Conservation (phyloP, 192 early-diverging fungal genomes). For the Coemansia sp. region DNA sequence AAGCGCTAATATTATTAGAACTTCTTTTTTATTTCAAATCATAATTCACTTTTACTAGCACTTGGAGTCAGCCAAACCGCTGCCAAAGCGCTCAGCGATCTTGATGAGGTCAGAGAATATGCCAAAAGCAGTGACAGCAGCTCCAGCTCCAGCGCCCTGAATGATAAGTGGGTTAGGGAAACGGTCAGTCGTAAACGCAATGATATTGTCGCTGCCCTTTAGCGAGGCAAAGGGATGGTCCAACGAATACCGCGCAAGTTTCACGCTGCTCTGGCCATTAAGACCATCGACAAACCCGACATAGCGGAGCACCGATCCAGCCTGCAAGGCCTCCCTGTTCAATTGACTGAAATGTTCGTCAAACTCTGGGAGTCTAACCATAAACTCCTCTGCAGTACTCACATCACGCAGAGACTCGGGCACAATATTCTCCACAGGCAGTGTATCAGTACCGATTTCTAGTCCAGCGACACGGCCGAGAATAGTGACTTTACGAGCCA, state of each 20-base stretch:
- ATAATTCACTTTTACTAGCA: slow-evolving; percentile 3
- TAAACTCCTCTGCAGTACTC: slow-evolving; percentile 78
- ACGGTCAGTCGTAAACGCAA: slow-evolving; percentile 91
- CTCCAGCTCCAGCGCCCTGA: slow-evolving; percentile 95
- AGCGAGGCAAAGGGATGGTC: slow-evolving; percentile 95
- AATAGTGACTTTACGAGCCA: slow-evolving; percentile 95
- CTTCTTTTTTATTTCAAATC: not conserved
- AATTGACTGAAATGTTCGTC: slow-evolving; percentile 85
- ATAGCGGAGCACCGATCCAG: slow-evolving; percentile 86
- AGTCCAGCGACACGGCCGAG: slow-evolving; percentile 88
- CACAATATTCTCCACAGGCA: slow-evolving; percentile 96
- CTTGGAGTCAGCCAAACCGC: slow-evolving; percentile 7
- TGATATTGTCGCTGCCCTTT: slow-evolving; percentile 98
- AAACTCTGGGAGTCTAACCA: slow-evolving; percentile 78
- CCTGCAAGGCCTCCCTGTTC: slow-evolving; percentile 74
- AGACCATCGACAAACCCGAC: slow-evolving; percentile 85
- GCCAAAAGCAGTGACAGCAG: slow-evolving; percentile 97
- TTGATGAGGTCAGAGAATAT: slow-evolving; percentile 94
- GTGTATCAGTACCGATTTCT: slow-evolving; percentile 70
- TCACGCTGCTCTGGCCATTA: slow-evolving; percentile 72
- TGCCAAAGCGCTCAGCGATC: slow-evolving; percentile 68
- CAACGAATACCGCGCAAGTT: slow-evolving; percentile 75
- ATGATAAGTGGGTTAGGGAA: slow-evolving; percentile 96
- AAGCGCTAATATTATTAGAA: slow-evolving; percentile 31
- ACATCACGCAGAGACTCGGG: slow-evolving; percentile 79